Percentiles rank a stretch among this genome's conserved stretches.
Evolutionary conservation across 208 protist genomes (phyloP).

Genomic region (Leishmania amazonensis): DNA sequence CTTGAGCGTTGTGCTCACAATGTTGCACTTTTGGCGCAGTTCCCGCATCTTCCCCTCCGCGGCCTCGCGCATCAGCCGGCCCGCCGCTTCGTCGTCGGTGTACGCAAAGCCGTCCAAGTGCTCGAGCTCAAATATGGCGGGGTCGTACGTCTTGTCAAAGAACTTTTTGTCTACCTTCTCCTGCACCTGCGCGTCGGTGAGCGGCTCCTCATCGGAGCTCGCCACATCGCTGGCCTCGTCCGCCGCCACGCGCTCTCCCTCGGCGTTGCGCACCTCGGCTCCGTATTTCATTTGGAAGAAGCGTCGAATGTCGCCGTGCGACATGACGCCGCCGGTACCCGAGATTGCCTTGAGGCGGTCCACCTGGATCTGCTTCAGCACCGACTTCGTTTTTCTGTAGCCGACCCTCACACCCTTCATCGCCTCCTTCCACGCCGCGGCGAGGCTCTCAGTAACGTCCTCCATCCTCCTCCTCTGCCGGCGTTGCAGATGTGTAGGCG

Average conservation of each 20-base stretch:
- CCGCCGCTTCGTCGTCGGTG: slow-evolving; percentile 51
- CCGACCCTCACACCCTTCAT: slow-evolving; percentile 72
- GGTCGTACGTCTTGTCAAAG: slow-evolving; percentile 82
- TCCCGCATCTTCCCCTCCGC: slow-evolving; percentile 63
- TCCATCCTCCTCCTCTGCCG: slow-evolving; percentile 38
- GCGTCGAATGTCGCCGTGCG: slow-evolving; percentile 51
- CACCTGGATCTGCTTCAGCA: slow-evolving; percentile 57
- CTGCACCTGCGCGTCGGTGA: slow-evolving; percentile 85
- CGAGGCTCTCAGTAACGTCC: slow-evolving; percentile 69
- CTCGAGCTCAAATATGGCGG: slow-evolving; percentile 67
- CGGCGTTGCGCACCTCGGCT: slow-evolving; percentile 43
- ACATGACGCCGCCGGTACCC: slow-evolving; percentile 28
- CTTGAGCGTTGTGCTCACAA: slow-evolving; percentile 86
- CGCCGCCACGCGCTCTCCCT: slow-evolving; percentile 32
- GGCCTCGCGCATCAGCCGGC: slow-evolving; percentile 53
- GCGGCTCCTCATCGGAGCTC: slow-evolving; percentile 68
- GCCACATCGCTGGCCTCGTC: slow-evolving; percentile 56
- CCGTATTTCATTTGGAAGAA: slow-evolving; percentile 74
- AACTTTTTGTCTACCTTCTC: slow-evolving; percentile 85
- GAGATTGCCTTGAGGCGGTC: slow-evolving; percentile 45
- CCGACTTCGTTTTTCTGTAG: slow-evolving; percentile 72
- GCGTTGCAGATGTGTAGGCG: neutral
- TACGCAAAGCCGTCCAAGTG: slow-evolving; percentile 63
- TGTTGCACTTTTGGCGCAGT: slow-evolving; percentile 63
- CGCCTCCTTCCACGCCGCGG: slow-evolving; percentile 72